Conservation (phyloP, 177 flowering plant species). For the Vitis hybrid region DNA sequence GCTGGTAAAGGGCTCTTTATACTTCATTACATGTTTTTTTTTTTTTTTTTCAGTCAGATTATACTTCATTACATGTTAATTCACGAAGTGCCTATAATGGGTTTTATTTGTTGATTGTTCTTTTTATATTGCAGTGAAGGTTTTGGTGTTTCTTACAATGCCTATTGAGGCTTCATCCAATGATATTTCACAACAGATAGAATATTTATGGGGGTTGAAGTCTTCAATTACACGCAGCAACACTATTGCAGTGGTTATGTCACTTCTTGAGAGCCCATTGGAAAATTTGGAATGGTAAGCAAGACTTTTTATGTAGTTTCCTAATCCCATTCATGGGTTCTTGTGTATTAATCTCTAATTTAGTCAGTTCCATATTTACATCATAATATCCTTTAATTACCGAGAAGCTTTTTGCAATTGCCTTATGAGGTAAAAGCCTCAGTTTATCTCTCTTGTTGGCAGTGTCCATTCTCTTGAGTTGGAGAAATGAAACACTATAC, state of each 20-base stretch:
- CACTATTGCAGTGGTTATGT: constrained; percentile 62
- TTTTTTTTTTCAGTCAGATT: background rate
- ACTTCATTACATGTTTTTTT: no score
- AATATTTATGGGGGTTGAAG: constrained; percentile 82
- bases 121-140: constrained; percentile 61
- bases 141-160: constrained; percentile 92
- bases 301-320: background rate
- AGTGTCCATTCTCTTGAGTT: no score
- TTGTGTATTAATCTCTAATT: background rate
- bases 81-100: background rate
- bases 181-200: constrained; percentile 78
- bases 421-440: no score
- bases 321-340: background rate
- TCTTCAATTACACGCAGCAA: constrained; percentile 54
- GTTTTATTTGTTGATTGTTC: background rate
- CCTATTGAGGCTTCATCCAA: constrained; percentile 73
- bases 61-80: no score
- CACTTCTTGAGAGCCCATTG: constrained; percentile 75
- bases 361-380: no score
- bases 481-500: no score
- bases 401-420: no score
- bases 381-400: no score
- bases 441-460: no score
- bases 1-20: constrained; percentile 44
- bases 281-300: constrained; percentile 78